phyloP scores from a whole-genome alignment of 441 rosid genomes.

The Populus hybrid region DNA sequence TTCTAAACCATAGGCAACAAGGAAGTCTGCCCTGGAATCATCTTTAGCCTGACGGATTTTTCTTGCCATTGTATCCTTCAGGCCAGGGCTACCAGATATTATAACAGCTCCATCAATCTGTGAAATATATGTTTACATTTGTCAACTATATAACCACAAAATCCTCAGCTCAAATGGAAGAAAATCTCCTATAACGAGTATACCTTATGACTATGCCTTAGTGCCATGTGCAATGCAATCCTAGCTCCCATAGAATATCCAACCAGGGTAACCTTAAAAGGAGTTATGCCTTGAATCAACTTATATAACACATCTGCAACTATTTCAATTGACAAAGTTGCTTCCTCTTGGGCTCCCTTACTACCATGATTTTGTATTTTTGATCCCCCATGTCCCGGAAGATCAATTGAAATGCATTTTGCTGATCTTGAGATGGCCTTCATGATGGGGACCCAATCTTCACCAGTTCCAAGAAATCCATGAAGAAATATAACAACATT shows the following conservation, averaged over 20 bases:
- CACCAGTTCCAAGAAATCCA: slow-evolving; percentile 90
- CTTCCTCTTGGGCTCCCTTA: slow-evolving; percentile 28
- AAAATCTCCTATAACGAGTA: slow-evolving; percentile 11
- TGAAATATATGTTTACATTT: slow-evolving; percentile 7
- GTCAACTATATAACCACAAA: slow-evolving; percentile 4
- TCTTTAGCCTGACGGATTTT: slow-evolving; percentile 73
- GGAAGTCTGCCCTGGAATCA: slow-evolving; percentile 56
- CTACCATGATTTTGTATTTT: slow-evolving; percentile 28
- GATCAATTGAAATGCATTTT: slow-evolving; percentile 83
- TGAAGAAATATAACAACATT: slow-evolving; percentile 68
- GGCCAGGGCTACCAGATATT: slow-evolving; percentile 92
- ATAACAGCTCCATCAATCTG: slow-evolving; percentile 76
- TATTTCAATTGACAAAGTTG: slow-evolving; percentile 54
- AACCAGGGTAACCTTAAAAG: slow-evolving; percentile 57
- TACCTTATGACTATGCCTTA: slow-evolving; percentile 63
- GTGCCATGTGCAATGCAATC: slow-evolving; percentile 78
- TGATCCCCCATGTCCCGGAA: slow-evolving; percentile 90
- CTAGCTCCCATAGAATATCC: slow-evolving; percentile 99
- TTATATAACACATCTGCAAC: slow-evolving; percentile 42
- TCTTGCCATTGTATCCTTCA: slow-evolving; percentile 47
- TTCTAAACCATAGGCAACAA: slow-evolving; percentile 59
- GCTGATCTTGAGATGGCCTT: slow-evolving; percentile 68
- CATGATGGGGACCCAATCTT: slow-evolving; percentile 91
- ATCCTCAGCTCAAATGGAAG: background rate
- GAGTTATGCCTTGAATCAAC: slow-evolving; percentile 52